A percentile compares a stretch with the other conserved stretches of the same genome.
These are phyloP conservation scores for Saturnispora dispora DNA, from an alignment of 805 yeast species.

Conservation along the genomic window DNA sequence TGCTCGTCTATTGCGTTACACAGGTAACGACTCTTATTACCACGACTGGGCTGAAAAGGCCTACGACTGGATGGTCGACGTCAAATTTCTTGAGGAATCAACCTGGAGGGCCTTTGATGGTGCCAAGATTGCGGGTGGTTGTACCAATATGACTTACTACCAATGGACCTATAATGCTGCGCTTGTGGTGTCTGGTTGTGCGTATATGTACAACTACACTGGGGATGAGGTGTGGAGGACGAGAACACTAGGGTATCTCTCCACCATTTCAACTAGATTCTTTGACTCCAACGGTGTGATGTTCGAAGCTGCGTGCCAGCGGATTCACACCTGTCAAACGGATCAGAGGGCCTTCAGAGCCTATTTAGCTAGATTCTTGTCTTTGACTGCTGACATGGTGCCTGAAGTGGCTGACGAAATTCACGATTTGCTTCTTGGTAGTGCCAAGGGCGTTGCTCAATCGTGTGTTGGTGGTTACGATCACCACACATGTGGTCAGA, in stretches of 20 bases:
- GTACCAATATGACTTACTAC: constrained; percentile 46
- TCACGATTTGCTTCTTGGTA: constrained; percentile 30
- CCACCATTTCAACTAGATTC: constrained; percentile 52
- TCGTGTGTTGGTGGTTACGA: constrained; percentile 70
- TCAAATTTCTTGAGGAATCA: constrained; percentile 36
- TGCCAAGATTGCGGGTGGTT: constrained; percentile 48
- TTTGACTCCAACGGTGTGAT: constrained; percentile 36
- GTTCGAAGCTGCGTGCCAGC: constrained; percentile 83
- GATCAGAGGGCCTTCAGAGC: constrained; percentile 95
- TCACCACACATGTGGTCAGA: constrained; percentile 66
- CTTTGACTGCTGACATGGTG: constrained; percentile 60
- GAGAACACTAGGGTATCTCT: constrained; percentile 47
- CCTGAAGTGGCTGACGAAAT: constrained; percentile 42
- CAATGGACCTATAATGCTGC: constrained; percentile 91
- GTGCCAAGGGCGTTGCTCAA: constrained; percentile 61
- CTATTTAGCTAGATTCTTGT: constrained; percentile 64
- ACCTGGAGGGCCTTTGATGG: constrained; percentile 58
- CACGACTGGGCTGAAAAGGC: constrained; percentile 64
- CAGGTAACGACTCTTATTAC: constrained; percentile 58
- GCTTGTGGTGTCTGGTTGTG: constrained; percentile 66
- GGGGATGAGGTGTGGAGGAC: constrained; percentile 54
- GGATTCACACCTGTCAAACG: constrained; percentile 52
- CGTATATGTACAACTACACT: constrained; percentile 71
- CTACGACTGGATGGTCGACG: constrained; percentile 71
- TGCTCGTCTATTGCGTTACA: constrained; percentile 78